Evolutionary conservation across 805 yeast genomes (phyloP).

Genomic region (Pichia cabralensis): DNA sequence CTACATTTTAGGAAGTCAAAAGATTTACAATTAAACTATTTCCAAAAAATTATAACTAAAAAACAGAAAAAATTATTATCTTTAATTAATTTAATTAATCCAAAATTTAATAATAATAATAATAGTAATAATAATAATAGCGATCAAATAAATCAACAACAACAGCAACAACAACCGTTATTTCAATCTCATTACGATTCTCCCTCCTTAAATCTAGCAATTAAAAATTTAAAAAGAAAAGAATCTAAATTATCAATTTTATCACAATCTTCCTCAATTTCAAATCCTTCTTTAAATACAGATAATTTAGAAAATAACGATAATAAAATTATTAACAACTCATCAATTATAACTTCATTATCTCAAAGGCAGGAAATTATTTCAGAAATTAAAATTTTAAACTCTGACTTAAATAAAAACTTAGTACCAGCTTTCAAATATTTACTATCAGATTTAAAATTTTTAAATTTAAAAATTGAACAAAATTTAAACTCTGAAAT

Average conservation of each 20-base stretch:
- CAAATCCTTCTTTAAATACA: no score
- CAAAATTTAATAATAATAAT: no score
- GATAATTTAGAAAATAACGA: no score
- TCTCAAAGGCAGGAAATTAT: slow-evolving; percentile 4
- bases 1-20: slow-evolving; percentile 42
- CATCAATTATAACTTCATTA: slow-evolving; percentile 3
- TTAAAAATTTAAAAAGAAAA: slow-evolving; percentile 15
- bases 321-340: slow-evolving; percentile 5
- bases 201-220: slow-evolving; percentile 26
- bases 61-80: slow-evolving; percentile 28
- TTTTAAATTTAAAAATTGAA: slow-evolving; percentile 34
- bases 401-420: slow-evolving; percentile 27
- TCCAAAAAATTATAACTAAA: slow-evolving; percentile 26
- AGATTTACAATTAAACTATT: slow-evolving; percentile 38
- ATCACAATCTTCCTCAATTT: no score
- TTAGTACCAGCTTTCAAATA: slow-evolving; percentile 38
- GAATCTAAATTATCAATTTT: no score
- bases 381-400: slow-evolving; percentile 14
- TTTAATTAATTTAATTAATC: slow-evolving; percentile 11
- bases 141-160: no score
- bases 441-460: slow-evolving; percentile 33
- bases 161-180: background rate
- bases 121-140: no score
- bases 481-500: slow-evolving; percentile 25
- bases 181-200: slow-evolving; percentile 9